Conservation (phyloP, 2,329 filamentous ascomycete species). For the Aspergillus fischeri region DNA sequence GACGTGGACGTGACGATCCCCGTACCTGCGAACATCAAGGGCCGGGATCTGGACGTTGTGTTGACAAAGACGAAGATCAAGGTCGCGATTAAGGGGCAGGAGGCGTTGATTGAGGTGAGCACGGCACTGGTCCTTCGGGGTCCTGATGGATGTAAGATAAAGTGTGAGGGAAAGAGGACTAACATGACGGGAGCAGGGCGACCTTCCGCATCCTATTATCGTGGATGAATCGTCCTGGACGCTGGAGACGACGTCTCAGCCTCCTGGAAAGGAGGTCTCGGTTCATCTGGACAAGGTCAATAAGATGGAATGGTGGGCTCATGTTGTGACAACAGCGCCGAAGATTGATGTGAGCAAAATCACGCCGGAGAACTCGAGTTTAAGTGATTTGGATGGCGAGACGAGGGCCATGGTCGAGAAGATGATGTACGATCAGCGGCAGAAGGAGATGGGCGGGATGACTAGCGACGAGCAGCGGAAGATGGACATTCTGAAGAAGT, state of each 20-base stretch:
- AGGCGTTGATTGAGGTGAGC: slow-evolving; percentile 71
- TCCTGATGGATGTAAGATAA: background rate
- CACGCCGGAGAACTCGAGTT: slow-evolving; percentile 83
- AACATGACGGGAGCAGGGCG: slow-evolving; percentile 56
- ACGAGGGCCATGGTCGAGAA: slow-evolving; percentile 98
- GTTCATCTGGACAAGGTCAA: slow-evolving; percentile 93
- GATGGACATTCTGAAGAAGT: slow-evolving; percentile 85
- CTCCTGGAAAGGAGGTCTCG: slow-evolving; percentile 65
- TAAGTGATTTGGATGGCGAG: slow-evolving; percentile 90
- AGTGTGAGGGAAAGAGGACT: background rate
- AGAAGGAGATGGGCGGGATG: slow-evolving; percentile 88
- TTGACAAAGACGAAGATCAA: slow-evolving; percentile 74
- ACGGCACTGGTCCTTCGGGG: background rate
- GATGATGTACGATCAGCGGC: slow-evolving; percentile 99
- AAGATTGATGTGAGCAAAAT: slow-evolving; percentile 96
- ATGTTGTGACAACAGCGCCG: slow-evolving; percentile 81
- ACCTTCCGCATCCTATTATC: slow-evolving; percentile 73
- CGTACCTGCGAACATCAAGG: slow-evolving; percentile 79
- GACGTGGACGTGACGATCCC: slow-evolving; percentile 77
- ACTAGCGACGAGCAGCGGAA: slow-evolving; percentile 96
- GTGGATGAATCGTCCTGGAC: slow-evolving; percentile 95
- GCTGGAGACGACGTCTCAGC: slow-evolving; percentile 60
- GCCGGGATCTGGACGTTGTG: slow-evolving; percentile 74
- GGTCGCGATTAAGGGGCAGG: slow-evolving; percentile 83
- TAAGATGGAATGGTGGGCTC: slow-evolving; percentile 98